Conservation (phyloP, 1,284 basidiomycete genomes). For the Xerocomus cyaneibrunnescens region DNA sequence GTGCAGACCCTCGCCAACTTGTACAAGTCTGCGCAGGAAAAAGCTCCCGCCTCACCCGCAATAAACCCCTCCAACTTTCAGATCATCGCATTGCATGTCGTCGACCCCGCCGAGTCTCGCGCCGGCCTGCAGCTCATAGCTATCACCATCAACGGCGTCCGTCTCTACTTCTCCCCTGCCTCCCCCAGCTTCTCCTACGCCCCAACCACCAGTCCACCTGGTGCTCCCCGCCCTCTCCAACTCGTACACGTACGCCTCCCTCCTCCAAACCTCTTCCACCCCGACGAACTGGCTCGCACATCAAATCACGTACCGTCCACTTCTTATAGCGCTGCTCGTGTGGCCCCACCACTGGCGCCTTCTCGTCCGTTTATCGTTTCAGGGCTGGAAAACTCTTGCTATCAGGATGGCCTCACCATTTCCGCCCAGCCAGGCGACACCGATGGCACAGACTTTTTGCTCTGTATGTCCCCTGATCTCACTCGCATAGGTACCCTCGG, state of each 20-base stretch:
- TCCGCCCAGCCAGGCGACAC: slow-evolving; percentile 70
- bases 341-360: slow-evolving; percentile 41
- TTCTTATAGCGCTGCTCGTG: slow-evolving; percentile 48
- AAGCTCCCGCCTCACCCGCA: slow-evolving; percentile 69
- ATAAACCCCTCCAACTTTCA: slow-evolving; percentile 67
- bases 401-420: slow-evolving; percentile 62
- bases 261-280: slow-evolving; percentile 72
- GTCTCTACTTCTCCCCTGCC: slow-evolving; percentile 75
- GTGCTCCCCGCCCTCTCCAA: slow-evolving; percentile 49
- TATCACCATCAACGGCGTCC: slow-evolving; percentile 74
- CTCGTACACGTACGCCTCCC: slow-evolving; percentile 79
- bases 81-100: slow-evolving; percentile 62
- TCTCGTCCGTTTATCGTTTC: slow-evolving; percentile 57
- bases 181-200: slow-evolving; percentile 38
- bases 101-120: slow-evolving; percentile 62
- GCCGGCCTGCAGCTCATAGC: slow-evolving; percentile 74
- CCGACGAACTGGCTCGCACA: slow-evolving; percentile 61
- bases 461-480: slow-evolving; percentile 77
- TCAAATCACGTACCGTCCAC: slow-evolving; percentile 41
- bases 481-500: slow-evolving; percentile 65
- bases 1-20: slow-evolving; percentile 67
- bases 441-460: slow-evolving; percentile 72
- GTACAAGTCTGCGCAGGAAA: slow-evolving; percentile 71
- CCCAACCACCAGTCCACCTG: slow-evolving; percentile 33
- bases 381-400: slow-evolving; percentile 56